Evolutionary conservation across 371 early-diverging fungal genomes (phyloP), one percentile per base, ranked within the genome.

Genomic region (Batkoa obscura): DNA sequence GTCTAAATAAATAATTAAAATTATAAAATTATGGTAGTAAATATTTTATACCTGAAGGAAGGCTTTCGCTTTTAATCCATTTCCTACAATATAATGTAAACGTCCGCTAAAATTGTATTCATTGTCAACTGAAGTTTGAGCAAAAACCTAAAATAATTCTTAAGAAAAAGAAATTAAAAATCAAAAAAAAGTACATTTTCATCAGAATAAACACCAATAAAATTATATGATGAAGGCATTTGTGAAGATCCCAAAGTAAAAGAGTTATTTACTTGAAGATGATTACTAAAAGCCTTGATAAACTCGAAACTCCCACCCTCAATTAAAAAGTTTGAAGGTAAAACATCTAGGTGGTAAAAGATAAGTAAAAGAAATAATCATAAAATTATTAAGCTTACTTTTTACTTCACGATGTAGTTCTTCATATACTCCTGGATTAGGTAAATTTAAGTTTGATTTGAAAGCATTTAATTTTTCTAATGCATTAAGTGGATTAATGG

Each of bases 291-390:
- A 45, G 85, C 77, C 65, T 90, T 90, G 45, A 84, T 79, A 61
- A 94, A 76, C 63, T 94, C 94, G 57, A 91, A 85, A 61, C 88
- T 86, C 34, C 85, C 94, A 59, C 98, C 98, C 60, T 97, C 95
- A 65, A 95, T 88, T 62, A 87, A 66, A 65, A 80, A 83, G 68
- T 84, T 76, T 60, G 82, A 79, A 58, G 84, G 71, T 64, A 87
- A 84, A 12, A 79, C 72, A 57, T 76, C 86, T 89, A 68, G 32
- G 43, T 8, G 35, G n/a, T n/a, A 30, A 55, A n/a, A 5, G 17
- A 34, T n/a, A 35, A 10, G 8, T 12, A 31, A 35, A 13, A n/a
- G 30, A 12, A 32, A 43, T 4, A 9, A n/a, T 38, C 12, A 54
- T 59, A 35, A 48, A 50, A 30, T n/a, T n/a, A 12, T 1, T 0